Conservation (phyloP, 164 flowering plant species). For the Liriodendron chinense region DNA sequence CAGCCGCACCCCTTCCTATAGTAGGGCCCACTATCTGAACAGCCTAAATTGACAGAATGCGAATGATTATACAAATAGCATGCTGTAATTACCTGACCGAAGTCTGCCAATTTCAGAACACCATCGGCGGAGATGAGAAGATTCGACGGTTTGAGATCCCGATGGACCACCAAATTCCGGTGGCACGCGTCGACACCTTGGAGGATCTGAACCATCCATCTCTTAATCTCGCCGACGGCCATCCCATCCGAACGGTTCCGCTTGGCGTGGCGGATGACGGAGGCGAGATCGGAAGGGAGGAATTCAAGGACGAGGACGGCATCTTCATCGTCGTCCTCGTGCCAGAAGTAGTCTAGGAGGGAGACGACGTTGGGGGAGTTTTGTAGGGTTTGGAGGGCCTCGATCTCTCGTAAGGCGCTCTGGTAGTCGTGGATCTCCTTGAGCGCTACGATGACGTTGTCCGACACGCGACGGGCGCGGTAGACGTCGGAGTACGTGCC, state of each 20-base stretch:
- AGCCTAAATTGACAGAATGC: too few relatives aligned
- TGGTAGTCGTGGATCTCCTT: slow-evolving; percentile 92
- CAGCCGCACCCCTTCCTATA: background rate
- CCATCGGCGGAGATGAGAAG: slow-evolving; percentile 75
- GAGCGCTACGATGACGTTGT: slow-evolving; percentile 63
- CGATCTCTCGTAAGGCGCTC: slow-evolving; percentile 81
- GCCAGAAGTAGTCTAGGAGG: slow-evolving; percentile 83
- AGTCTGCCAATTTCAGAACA: slow-evolving; percentile 82
- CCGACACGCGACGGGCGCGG: slow-evolving; percentile 61
- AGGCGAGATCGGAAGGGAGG: slow-evolving; percentile 55
- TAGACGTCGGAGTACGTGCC: slow-evolving; percentile 93
- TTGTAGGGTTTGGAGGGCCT: slow-evolving; percentile 68
- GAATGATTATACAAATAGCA: too few relatives aligned
- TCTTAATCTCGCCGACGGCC: slow-evolving; percentile 58
- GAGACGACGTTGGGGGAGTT: slow-evolving; percentile 63
- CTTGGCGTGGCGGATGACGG: slow-evolving; percentile 62
- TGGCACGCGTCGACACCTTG: slow-evolving; percentile 72
- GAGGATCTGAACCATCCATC: slow-evolving; percentile 87
- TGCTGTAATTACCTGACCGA: slow-evolving; percentile 62
- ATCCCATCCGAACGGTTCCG: slow-evolving; percentile 44
- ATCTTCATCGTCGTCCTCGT: slow-evolving; percentile 83
- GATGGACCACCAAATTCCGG: slow-evolving; percentile 56
- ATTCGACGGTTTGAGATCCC: slow-evolving; percentile 86
- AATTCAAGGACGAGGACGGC: slow-evolving; percentile 85
- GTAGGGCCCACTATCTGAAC: too few relatives aligned